phyloP scores from a whole-genome alignment of 2,329 filamentous ascomycete genomes.

The Diaporthe destruens region DNA sequence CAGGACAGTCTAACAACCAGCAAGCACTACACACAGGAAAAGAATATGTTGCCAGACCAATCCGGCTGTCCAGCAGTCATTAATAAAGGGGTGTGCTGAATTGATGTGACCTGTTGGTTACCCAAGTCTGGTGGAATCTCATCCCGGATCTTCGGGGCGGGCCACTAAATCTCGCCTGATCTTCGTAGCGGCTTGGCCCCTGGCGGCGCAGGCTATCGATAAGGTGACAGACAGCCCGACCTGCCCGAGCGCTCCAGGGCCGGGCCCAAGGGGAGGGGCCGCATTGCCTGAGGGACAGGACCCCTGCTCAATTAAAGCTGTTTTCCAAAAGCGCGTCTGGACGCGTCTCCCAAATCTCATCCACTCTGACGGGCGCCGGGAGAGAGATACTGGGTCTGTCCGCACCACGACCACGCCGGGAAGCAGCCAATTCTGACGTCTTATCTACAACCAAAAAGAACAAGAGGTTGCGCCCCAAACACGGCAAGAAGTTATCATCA shows the following conservation, averaged over 20 bases:
- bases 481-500: slow-evolving; percentile 38
- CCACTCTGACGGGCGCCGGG: neutral
- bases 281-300: neutral
- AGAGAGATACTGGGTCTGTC: neutral
- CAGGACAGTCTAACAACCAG: neutral
- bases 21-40: neutral
- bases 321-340: slow-evolving; percentile 28
- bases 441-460: neutral
- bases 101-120: slow-evolving; percentile 20
- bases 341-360: slow-evolving; percentile 40
- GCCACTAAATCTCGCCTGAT: slow-evolving; percentile 34
- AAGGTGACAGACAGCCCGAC: neutral
- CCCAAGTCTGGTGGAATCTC: slow-evolving; percentile 21
- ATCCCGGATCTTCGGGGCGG: slow-evolving; percentile 31
- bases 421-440: neutral
- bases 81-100: slow-evolving; percentile 23
- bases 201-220: slow-evolving; percentile 25
- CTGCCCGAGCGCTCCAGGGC: neutral
- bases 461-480: too few species aligned
- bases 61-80: slow-evolving; percentile 1
- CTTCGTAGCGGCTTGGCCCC: slow-evolving; percentile 12
- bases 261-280: too few species aligned
- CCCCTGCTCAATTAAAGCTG: slow-evolving; percentile 35
- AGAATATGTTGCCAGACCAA: neutral
- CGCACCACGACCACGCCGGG: neutral